Evolutionary conservation across 2,329 filamentous ascomycete genomes (phyloP).

Genomic region (Cryphonectria radicalis): DNA sequence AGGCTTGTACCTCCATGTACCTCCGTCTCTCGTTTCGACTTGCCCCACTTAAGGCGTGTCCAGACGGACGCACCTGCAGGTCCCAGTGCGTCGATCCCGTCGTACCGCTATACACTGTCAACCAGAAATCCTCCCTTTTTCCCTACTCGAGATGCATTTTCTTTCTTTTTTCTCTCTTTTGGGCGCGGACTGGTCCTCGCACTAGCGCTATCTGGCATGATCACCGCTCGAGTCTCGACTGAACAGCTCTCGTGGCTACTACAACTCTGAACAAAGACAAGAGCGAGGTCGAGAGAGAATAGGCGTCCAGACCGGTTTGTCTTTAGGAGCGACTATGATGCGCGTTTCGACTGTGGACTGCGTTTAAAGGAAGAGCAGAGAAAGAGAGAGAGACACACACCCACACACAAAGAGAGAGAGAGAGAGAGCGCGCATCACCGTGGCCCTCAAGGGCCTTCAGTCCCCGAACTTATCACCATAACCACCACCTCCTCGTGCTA

Average conservation of each 20-base stretch:
- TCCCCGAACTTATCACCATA: background rate
- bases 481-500: background rate
- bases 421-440: background rate
- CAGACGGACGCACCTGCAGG: background rate
- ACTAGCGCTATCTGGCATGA: background rate
- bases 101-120: background rate
- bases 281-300: background rate
- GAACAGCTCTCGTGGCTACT: background rate
- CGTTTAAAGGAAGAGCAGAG: slow-evolving; percentile 3
- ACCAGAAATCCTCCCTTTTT: slow-evolving; percentile 7
- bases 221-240: background rate
- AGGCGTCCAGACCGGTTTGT: background rate
- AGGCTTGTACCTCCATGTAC: slow-evolving; percentile 9
- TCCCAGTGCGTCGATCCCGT: background rate
- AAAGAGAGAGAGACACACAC: background rate
- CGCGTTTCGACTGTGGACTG: background rate
- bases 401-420: too few relatives aligned
- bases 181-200: background rate
- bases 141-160: background rate
- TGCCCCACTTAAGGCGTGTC: background rate
- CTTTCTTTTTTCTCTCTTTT: background rate
- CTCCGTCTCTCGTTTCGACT: background rate
- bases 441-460: background rate
- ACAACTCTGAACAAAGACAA: background rate
- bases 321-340: background rate